Evolutionary conservation across 1,139 yeast species (phyloP).

Genomic region (Meyerozyma guilliermondii): DNA sequence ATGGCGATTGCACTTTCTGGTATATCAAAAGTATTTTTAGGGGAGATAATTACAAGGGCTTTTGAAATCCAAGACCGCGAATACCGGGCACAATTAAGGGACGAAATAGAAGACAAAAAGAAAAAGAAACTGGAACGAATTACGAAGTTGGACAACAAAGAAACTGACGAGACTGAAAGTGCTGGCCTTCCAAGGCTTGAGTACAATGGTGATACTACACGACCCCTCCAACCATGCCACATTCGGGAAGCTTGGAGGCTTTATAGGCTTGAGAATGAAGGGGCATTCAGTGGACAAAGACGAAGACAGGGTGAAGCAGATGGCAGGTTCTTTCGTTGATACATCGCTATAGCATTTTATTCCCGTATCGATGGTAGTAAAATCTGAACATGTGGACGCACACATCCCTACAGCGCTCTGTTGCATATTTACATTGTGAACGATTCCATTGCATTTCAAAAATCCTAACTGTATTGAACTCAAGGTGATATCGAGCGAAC

Average conservation of each 20-base stretch:
- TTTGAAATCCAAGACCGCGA: slow-evolving; percentile 59
- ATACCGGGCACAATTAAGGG: slow-evolving; percentile 37
- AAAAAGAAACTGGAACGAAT: slow-evolving; percentile 24
- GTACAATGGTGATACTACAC: slow-evolving; percentile 40
- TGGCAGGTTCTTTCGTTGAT: slow-evolving; percentile 58
- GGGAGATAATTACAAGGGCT: slow-evolving; percentile 83
- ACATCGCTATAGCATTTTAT: too few species aligned
- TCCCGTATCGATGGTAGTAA: too few species aligned
- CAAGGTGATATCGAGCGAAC: not conserved
- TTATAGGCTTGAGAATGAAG: slow-evolving; percentile 62
- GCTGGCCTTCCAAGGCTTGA: slow-evolving; percentile 25
- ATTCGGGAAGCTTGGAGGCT: slow-evolving; percentile 85
- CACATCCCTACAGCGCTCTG: too few species aligned
- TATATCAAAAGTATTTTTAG: slow-evolving; percentile 79
- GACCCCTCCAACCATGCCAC: slow-evolving; percentile 78
- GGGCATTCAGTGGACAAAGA: slow-evolving; percentile 59
- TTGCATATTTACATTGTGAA: too few species aligned
- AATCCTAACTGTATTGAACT: not conserved
- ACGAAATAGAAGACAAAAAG: slow-evolving; percentile 35
- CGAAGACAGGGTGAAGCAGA: slow-evolving; percentile 70
- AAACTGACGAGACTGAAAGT: slow-evolving; percentile 17
- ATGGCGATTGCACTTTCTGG: slow-evolving; percentile 83
- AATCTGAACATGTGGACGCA: too few species aligned
- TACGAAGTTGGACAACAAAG: slow-evolving; percentile 25
- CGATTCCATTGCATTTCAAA: not conserved